Evolutionary conservation across 2,329 filamentous ascomycete genomes (phyloP).

Genomic region (Aspergillus nomiae): DNA sequence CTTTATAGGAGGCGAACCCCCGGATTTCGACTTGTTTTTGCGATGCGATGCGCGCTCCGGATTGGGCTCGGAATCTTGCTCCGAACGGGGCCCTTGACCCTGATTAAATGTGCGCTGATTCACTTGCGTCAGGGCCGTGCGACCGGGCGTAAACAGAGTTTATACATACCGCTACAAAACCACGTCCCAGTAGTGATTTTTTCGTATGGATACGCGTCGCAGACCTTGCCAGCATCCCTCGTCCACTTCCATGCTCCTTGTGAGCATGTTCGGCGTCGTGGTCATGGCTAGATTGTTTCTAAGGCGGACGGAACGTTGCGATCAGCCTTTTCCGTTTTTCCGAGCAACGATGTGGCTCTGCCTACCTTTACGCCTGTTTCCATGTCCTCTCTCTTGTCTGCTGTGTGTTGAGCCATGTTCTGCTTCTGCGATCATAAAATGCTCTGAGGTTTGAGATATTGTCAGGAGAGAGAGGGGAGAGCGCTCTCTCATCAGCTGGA

Average conservation of each 20-base stretch:
- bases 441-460: background rate
- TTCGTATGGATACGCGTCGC: background rate
- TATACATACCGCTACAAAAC: slow-evolving; percentile 1
- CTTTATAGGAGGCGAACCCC: background rate
- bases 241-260: background rate
- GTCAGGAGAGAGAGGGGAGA: background rate
- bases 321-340: background rate
- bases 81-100: background rate
- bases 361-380: background rate
- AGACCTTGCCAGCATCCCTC: background rate
- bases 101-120: background rate
- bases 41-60: background rate
- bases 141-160: background rate
- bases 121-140: background rate
- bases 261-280: background rate
- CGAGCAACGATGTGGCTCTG: background rate
- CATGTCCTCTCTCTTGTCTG: background rate
- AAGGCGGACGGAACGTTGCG: background rate
- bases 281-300: background rate
- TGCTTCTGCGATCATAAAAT: background rate
- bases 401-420: background rate
- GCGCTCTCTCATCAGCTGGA: background rate
- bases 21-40: background rate
- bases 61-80: background rate
- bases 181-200: background rate